Base-by-base conservation (phyloP, 2,329 filamentous ascomycete species). In the Phialophora macrospora region DNA sequence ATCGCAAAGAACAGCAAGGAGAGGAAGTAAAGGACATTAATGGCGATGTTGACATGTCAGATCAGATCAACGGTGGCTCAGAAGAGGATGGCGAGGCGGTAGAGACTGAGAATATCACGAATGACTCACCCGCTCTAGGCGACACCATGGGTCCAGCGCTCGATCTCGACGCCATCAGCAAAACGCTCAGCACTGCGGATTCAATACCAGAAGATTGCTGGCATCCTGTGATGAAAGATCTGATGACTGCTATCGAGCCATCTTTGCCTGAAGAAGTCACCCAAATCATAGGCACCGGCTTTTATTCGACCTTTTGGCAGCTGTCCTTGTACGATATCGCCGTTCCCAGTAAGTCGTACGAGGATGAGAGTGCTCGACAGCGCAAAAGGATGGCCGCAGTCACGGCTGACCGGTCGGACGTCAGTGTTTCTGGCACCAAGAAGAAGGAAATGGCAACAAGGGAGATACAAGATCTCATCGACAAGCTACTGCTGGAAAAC, bases 281-380 rank as follows among this genome's bases (percentile, higher is more conserved):
- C 83, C 81, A 86, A 11, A 86, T 86, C 57, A 85, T 97, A 59
- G 93, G 88, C 51, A 83, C 92, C 0, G 88, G 91, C 32, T 94
- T 97, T 75, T 97, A 92, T 74, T 87, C 91, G 51, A 91, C 90
- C 0, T 99, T 99, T 78, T 99, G 95, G 95, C 89, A 93, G 58
- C 83, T 97, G 12, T 89, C 92, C 30, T 84, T 96, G 2, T 88
- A 90, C 54, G 94, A 99, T 75, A 82, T 97, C 64, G 86, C 87
- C 63, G 88, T 93, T 69, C 91, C 91, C 0, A 87, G 87, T 67
- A 84, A 87, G 38, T 90, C 89, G 66, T 99, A 99, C 75, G 85
- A 90, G 55, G 85, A 87, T 17, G 93, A 96, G 74, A 88, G 89
- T 41, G 85, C 87, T 22, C 84, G 87, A 8, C 82, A 93, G 24